phyloP scores from a whole-genome alignment of 345 rosid genomes.

The Mangifera indica region DNA sequence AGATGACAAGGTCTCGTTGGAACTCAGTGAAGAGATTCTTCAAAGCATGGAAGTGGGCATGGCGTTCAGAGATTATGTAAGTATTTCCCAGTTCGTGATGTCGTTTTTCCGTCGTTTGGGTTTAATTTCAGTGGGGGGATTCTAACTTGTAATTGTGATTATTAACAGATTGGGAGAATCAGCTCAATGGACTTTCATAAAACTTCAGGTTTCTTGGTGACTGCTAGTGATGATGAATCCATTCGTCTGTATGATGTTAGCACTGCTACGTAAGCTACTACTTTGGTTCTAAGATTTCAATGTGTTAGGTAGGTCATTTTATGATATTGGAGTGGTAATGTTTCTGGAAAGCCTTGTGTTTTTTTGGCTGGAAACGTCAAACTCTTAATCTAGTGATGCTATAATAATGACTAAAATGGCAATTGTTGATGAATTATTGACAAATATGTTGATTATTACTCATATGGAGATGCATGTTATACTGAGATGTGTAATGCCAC shows the following conservation, averaged over 20 bases:
- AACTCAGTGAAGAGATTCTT: constrained; percentile 76
- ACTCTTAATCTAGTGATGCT: not conserved
- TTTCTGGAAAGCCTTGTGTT: not conserved
- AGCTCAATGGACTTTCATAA: constrained; percentile 95
- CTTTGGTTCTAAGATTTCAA: not conserved
- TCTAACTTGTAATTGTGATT: not conserved
- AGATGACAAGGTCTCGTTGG: constrained; percentile 71
- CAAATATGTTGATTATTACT: not conserved
- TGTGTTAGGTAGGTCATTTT: not conserved
- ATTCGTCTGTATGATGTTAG: constrained; percentile 84
- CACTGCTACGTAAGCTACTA: constrained; percentile 51
- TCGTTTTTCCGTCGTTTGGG: not conserved
- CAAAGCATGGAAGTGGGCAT: constrained; percentile 96
- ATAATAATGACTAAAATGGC: not conserved
- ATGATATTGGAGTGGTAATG: not conserved
- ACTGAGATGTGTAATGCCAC: not conserved
- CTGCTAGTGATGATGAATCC: constrained; percentile 97
- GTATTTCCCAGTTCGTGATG: not conserved
- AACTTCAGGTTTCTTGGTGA: constrained; percentile 75
- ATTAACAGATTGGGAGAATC: constrained; percentile 67
- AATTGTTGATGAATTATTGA: no score
- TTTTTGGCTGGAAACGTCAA: not conserved
- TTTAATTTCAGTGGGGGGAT: not conserved
- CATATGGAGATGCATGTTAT: not conserved
- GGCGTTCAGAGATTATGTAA: constrained; percentile 82